A percentile compares a stretch with the other conserved stretches of the same genome.
Conservation (phyloP, 2,329 filamentous ascomycete species). For the Mariannaea elegans region DNA sequence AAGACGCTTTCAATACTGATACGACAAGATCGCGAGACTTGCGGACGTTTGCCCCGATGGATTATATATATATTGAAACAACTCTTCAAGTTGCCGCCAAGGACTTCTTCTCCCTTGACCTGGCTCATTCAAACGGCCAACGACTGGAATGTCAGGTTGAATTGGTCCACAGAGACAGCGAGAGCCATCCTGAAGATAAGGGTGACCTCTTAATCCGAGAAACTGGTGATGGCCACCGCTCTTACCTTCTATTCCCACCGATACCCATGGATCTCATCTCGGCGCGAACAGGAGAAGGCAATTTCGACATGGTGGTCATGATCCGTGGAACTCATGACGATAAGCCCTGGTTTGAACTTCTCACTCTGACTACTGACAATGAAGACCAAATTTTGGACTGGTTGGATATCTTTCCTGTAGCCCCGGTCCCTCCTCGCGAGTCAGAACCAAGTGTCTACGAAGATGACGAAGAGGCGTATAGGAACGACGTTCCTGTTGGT, state of each 20-base stretch:
- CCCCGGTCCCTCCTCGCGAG: slow-evolving; percentile 57
- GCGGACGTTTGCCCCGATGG: slow-evolving; percentile 76
- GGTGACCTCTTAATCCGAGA: slow-evolving; percentile 95
- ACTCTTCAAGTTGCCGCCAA: slow-evolving; percentile 85
- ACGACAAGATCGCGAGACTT: slow-evolving; percentile 82
- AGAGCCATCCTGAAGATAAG: slow-evolving; percentile 68
- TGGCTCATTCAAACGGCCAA: slow-evolving; percentile 90
- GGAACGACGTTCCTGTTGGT: slow-evolving; percentile 45
- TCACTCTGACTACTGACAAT: slow-evolving; percentile 79
- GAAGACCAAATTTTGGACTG: slow-evolving; percentile 85
- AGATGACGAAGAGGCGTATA: slow-evolving; percentile 37
- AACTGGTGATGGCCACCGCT: slow-evolving; percentile 75
- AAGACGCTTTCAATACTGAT: slow-evolving; percentile 86
- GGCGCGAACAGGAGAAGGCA: slow-evolving; percentile 76
- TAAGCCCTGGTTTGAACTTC: slow-evolving; percentile 82
- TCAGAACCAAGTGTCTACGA: slow-evolving; percentile 46
- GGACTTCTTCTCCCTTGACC: slow-evolving; percentile 86
- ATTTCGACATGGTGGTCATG: slow-evolving; percentile 85
- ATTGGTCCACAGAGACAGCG: slow-evolving; percentile 83
- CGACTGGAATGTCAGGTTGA: slow-evolving; percentile 90
- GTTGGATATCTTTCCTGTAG: slow-evolving; percentile 77
- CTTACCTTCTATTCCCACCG: slow-evolving; percentile 92
- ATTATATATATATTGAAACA: slow-evolving; percentile 77
- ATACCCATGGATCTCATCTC: slow-evolving; percentile 79
- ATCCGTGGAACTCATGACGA: slow-evolving; percentile 74